phyloP scores from a whole-genome alignment of 169 alveolate genomes.

The Toxoplasma gondii region DNA sequence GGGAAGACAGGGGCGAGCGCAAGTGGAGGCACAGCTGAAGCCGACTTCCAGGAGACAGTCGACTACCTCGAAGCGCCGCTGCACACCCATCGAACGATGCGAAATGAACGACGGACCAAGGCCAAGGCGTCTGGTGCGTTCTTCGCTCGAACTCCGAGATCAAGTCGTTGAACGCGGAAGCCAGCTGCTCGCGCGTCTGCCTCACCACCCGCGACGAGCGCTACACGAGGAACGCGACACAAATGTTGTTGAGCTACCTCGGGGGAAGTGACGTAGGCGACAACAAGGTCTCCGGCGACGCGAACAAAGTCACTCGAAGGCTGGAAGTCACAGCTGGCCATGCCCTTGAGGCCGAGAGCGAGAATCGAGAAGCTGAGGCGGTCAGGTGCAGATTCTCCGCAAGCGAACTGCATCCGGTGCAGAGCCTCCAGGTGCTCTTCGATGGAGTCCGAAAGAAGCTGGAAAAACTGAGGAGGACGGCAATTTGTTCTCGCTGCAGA shows the following conservation, averaged over 20 bases:
- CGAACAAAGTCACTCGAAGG: background rate
- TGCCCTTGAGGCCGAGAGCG: slow-evolving; percentile 11
- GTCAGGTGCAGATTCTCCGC: background rate
- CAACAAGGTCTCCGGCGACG: background rate
- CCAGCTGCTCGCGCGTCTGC: too few relatives aligned
- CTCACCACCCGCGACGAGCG: too few relatives aligned
- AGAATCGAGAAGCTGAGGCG: slow-evolving; percentile 5
- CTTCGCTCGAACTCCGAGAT: too few relatives aligned
- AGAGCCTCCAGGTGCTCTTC: background rate
- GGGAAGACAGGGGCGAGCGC: too few relatives aligned
- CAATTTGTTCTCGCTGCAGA: background rate
- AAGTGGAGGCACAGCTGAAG: too few relatives aligned
- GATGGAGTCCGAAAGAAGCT: background rate
- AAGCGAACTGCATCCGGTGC: background rate
- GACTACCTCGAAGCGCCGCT: too few relatives aligned
- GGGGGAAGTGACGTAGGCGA: background rate
- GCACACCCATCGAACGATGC: too few relatives aligned
- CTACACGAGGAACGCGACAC: too few relatives aligned
- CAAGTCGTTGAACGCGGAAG: too few relatives aligned
- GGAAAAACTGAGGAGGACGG: background rate
- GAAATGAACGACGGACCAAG: too few relatives aligned
- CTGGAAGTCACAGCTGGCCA: background rate
- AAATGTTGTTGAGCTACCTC: background rate
- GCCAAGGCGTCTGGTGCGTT: too few relatives aligned
- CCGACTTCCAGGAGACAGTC: too few relatives aligned